Base-by-base conservation (phyloP, 108 stramenopile genomes). In the Pseudonitzschia multiseries region DNA sequence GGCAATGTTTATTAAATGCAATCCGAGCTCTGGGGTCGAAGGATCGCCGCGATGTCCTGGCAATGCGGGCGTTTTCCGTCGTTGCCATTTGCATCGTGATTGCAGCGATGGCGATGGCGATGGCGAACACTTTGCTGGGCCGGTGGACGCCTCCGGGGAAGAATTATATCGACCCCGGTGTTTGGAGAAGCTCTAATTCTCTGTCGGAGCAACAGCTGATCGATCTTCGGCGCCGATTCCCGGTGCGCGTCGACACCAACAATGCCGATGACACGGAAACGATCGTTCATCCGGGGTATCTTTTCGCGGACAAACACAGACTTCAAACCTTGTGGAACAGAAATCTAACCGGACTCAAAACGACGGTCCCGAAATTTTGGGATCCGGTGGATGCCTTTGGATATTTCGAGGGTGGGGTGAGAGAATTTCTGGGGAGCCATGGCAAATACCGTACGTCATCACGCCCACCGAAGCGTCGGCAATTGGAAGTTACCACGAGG, bases 381-480 rank as follows among this genome's bases (percentile, higher is more conserved):
- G 43, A 78, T 42, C 74, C 74, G 17, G 29, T 53, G 5, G 68
- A 43, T 6, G 80, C 74, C 60, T 56, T 56, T 24, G 54, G 54
- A 24, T 1, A 56, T 9, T 26, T 26, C 26, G 54, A 56, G n/a
- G 75, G 75, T 29, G 71, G 66, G 0, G 71, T 90, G 21, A 82
- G 92, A 54, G 68, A 79, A 65, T 90, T 82, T 65, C 78, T 92
- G 21, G 91, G 88, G n/a, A 79, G 84, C 29, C 79, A 76, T 62
- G 91, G 89, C 67, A 57, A 76, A n/a, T n/a, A n/a, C n/a, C n/a
- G 21, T 79, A 77, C 56, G 83, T 89, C 61, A 87, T 89, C 75
- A 88, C 88, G 50, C 78, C 81, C 1, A 29, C 48, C 28, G 85
- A 92, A 57, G 89, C 91, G 21, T 50, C 64, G 27, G 74, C 75